Base-by-base conservation (phyloP, 1,284 basidiomycete species). In the Apiotrichum gamsii region DNA sequence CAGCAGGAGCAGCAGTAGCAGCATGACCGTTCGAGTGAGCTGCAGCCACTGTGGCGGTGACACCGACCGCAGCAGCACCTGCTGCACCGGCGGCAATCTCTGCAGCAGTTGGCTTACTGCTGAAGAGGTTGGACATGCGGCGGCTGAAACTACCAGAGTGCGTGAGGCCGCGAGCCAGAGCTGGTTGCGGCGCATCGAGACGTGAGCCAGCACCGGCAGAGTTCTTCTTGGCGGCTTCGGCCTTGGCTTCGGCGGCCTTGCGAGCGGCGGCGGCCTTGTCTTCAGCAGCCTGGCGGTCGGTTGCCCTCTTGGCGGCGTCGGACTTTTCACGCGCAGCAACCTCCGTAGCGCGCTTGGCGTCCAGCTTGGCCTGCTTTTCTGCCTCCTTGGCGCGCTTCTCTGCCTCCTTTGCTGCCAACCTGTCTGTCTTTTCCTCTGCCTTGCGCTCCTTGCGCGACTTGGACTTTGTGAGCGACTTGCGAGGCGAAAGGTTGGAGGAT, bases 401-500 rank as follows among this genome's bases (percentile, higher is more conserved):
- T 10, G 34, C 56, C 43, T 49, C 38, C 38, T 47, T 45, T 21
- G 51, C 51, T 28, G 44, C 43, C 21, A 39, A 36, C 45, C 50
- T 46, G 11, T 42, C 54, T 9, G 53, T 59, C 61, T 62, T 62
- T 21, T 62, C 84, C 59, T 88, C 85, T 45, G 79, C 78, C 33
- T 81, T 78, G 23, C 90, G 73, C 58, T 87, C 82, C 58, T 83
- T 81, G 72, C 87, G 88, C 67, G 87, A 83, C 64, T 87, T 68
- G n/a, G 45, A n/a, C 47, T 65, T 65, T 5, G 52, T 48, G 10
- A n/a, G n/a, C n/a, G n/a, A n/a, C n/a, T n/a, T n/a, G n/a, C n/a
- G n/a, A n/a, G n/a, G n/a, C n/a, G n/a, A n/a, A n/a, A n/a, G n/a
- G n/a, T n/a, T n/a, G n/a, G n/a, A n/a, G n/a, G 48, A 47, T 11